A percentile compares a stretch with the other conserved stretches of the same genome.
Evolutionary conservation across 768 basidiomycete genomes (phyloP).

Genomic region (Boletus bicolor): DNA sequence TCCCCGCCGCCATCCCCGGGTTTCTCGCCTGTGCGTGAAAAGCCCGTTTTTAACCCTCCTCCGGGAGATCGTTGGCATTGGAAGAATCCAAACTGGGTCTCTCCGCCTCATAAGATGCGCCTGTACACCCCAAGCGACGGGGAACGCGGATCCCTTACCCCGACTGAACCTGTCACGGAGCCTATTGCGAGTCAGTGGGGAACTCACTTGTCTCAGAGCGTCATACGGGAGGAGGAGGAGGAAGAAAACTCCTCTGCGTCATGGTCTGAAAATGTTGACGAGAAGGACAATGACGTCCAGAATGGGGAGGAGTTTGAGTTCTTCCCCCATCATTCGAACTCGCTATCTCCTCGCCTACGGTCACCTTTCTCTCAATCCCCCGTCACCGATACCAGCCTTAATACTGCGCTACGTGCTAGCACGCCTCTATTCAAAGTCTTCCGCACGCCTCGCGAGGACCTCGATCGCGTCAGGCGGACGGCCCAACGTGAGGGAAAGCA

Average conservation of each 20-base stretch:
- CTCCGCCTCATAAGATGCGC: conserved; percentile 29
- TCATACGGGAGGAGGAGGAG: conserved; percentile 14
- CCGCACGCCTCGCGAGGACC: conserved; percentile 29
- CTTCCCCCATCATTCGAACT: conserved; percentile 15
- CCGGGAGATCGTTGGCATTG: conserved; percentile 33
- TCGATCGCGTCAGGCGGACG: conserved; percentile 23
- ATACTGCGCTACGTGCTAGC: conserved; percentile 26
- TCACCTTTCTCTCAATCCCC: conserved; percentile 27
- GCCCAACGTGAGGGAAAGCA: conserved; percentile 33
- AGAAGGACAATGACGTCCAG: conserved; percentile 7
- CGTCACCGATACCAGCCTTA: conserved; percentile 24
- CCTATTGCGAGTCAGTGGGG: conserved; percentile 1
- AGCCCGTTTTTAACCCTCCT: conserved; percentile 25
- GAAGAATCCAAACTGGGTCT: conserved; percentile 35
- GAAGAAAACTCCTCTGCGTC: conserved; percentile 2
- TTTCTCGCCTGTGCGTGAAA: conserved; percentile 19
- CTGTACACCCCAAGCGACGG: conserved; percentile 20
- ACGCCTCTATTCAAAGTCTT: conserved; percentile 35
- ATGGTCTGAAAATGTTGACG: conserved; percentile 8
- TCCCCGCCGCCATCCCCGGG: conserved; percentile 11
- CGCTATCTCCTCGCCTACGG: conserved; percentile 26
- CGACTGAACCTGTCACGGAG: conserved; percentile 31
- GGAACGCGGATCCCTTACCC: conserved; percentile 27
- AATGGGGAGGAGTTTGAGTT: conserved; percentile 10
- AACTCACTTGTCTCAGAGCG: not conserved